Conservation (phyloP, 2,329 filamentous ascomycete species). For the Exserohilum rostratum region DNA sequence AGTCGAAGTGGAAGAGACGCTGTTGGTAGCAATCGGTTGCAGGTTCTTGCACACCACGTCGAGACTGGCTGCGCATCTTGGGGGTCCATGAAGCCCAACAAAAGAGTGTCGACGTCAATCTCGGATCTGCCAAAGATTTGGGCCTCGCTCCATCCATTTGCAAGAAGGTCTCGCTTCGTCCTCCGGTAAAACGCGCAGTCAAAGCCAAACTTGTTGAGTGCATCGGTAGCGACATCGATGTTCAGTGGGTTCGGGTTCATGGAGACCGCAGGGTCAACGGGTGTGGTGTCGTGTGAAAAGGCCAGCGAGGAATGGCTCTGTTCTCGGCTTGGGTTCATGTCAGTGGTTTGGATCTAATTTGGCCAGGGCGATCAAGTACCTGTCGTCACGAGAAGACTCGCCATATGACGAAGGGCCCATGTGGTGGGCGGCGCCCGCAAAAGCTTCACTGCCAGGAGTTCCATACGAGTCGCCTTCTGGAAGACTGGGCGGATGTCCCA, state of each 20-base stretch:
- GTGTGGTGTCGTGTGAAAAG: slow-evolving; percentile 28
- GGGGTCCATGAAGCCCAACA: slow-evolving; percentile 42
- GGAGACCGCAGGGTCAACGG: slow-evolving; percentile 25
- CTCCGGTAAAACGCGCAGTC: slow-evolving; percentile 43
- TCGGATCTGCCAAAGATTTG: slow-evolving; percentile 44
- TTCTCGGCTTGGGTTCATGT: slow-evolving; percentile 35
- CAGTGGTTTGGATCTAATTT: slow-evolving; percentile 16
- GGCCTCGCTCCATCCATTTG: slow-evolving; percentile 39
- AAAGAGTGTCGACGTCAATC: slow-evolving; percentile 44
- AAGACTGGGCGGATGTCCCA: slow-evolving; percentile 25
- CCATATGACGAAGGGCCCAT: slow-evolving; percentile 41
- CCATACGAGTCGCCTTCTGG: slow-evolving; percentile 36
- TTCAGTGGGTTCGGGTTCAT: slow-evolving; percentile 26
- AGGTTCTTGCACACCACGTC: slow-evolving; percentile 41
- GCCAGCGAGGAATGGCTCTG: slow-evolving; percentile 39
- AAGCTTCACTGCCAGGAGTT: slow-evolving; percentile 36
- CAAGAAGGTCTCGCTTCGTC: slow-evolving; percentile 41
- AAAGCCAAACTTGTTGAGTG: slow-evolving; percentile 41
- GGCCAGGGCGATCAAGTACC: slow-evolving; percentile 26
- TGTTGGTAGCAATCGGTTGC: slow-evolving; percentile 38
- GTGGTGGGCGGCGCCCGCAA: slow-evolving; percentile 26
- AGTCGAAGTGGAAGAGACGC: slow-evolving; percentile 36
- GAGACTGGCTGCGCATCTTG: slow-evolving; percentile 42
- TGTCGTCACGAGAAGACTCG: slow-evolving; percentile 42
- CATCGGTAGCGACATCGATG: slow-evolving; percentile 26